Conservation (phyloP, 192 early-diverging fungal genomes). For the Pilobolus umbonatus region DNA sequence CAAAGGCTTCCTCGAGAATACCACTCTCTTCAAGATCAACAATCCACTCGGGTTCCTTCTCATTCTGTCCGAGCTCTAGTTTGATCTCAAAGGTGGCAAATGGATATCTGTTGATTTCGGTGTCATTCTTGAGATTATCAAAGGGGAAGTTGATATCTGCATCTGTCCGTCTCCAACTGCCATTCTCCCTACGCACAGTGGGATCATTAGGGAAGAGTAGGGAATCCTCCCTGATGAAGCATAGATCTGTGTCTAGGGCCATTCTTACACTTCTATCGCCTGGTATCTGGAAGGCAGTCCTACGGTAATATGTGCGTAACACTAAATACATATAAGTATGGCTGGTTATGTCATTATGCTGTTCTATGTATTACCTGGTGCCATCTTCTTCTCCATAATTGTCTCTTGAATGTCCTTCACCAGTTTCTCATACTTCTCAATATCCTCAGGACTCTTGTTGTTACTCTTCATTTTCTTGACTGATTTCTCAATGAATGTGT, state of each 20-base stretch:
- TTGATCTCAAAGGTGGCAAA: slow-evolving; percentile 93
- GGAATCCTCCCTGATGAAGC: slow-evolving; percentile 93
- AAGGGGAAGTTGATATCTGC: slow-evolving; percentile 76
- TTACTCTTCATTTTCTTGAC: slow-evolving; percentile 75
- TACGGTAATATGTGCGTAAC: slow-evolving; percentile 91
- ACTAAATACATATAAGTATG: slow-evolving; percentile 33
- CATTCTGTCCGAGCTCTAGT: slow-evolving; percentile 62
- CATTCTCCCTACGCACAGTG: slow-evolving; percentile 62
- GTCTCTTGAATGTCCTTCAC: slow-evolving; percentile 66
- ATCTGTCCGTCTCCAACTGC: slow-evolving; percentile 90
- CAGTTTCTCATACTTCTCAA: slow-evolving; percentile 64
- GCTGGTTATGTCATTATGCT: not conserved
- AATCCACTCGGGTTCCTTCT: slow-evolving; percentile 73
- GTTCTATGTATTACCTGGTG: slow-evolving; percentile 49
- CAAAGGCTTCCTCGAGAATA: slow-evolving; percentile 73
- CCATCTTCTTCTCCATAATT: slow-evolving; percentile 64
- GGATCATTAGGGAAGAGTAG: slow-evolving; percentile 45
- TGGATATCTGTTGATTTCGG: slow-evolving; percentile 82
- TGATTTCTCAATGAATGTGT: slow-evolving; percentile 62
- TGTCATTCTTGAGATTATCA: slow-evolving; percentile 69
- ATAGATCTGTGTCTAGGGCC: slow-evolving; percentile 92
- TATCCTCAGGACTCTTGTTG: slow-evolving; percentile 68
- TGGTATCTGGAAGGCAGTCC: slow-evolving; percentile 99
- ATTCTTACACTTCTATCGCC: slow-evolving; percentile 93
- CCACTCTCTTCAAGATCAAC: slow-evolving; percentile 65